Conservation (phyloP, 305 asterid genomes). For the Fraxinus velutina region DNA sequence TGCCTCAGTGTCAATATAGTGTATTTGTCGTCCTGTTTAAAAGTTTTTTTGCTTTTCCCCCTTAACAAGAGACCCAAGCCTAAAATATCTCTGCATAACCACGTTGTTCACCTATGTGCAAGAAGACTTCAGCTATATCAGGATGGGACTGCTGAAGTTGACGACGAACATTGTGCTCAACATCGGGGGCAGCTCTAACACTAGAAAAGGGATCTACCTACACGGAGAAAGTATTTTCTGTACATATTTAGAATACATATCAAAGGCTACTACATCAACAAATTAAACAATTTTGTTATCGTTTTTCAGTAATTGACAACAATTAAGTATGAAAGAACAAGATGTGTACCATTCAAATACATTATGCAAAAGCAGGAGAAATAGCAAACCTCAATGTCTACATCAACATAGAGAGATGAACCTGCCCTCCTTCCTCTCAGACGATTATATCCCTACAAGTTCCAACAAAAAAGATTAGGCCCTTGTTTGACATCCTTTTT, state of each 20-base stretch:
- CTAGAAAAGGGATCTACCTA: conserved; percentile 96
- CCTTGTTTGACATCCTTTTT: too few species aligned
- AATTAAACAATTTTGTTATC: background rate
- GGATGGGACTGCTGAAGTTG: conserved; percentile 68
- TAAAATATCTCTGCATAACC: background rate
- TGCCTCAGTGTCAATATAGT: background rate
- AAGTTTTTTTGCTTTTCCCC: background rate
- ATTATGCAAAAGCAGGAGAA: conserved; percentile 3
- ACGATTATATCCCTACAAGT: conserved; percentile 72
- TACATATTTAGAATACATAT: background rate
- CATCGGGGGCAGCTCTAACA: conserved; percentile 81
- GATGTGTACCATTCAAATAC: background rate
- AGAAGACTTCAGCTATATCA: conserved; percentile 85
- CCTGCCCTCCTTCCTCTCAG: conserved; percentile 96
- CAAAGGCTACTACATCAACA: background rate
- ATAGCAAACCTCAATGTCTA: conserved; percentile 63
- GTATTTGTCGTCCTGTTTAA: background rate
- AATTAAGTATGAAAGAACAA: background rate
- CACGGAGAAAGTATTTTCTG: conserved; percentile 18
- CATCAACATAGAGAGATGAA: conserved; percentile 87
- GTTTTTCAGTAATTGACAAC: background rate
- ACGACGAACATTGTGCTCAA: conserved; percentile 72
- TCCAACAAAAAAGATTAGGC: conserved; percentile 13
- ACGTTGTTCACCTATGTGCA: conserved; percentile 64
- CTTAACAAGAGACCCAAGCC: background rate